Conservation (phyloP, 345 rosid genomes). For the Rhizophora mangle region DNA sequence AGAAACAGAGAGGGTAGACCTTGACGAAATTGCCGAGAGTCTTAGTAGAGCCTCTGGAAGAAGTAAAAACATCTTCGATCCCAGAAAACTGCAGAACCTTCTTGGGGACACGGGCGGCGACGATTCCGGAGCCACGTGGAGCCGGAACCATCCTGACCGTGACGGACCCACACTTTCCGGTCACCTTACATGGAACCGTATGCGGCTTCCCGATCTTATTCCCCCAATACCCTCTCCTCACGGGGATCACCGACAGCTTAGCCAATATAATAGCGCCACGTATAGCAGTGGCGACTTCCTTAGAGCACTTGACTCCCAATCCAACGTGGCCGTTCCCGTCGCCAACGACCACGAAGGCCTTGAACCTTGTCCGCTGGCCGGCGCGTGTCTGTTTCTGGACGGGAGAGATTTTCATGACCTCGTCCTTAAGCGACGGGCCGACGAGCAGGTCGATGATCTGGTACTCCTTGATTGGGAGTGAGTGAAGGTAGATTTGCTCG, state of each 20-base stretch:
- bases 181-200: constrained; percentile 70
- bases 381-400: constrained; percentile 90
- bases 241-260: constrained; percentile 62
- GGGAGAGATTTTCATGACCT: constrained; percentile 92
- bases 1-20: constrained; percentile 30
- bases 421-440: constrained; percentile 67
- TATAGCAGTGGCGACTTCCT: constrained; percentile 69
- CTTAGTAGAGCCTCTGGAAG: constrained; percentile 75
- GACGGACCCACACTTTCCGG: constrained; percentile 70
- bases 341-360: constrained; percentile 73
- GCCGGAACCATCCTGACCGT: constrained; percentile 80
- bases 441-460: constrained; percentile 74
- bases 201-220: constrained; percentile 75
- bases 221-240: constrained; percentile 78
- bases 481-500: constrained; percentile 77
- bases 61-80: constrained; percentile 76
- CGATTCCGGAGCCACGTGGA: constrained; percentile 79
- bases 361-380: constrained; percentile 74
- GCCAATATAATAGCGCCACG: constrained; percentile 63
- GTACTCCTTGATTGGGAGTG: constrained; percentile 80
- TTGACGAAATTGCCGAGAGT: constrained; percentile 83
- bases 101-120: constrained; percentile 85
- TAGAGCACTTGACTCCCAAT: constrained; percentile 63
- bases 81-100: constrained; percentile 88
- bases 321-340: constrained; percentile 69